Percentiles rank a stretch among this genome's conserved stretches.
Conservation (phyloP, 129 eudicot genomes). For the Silybum marianum region DNA sequence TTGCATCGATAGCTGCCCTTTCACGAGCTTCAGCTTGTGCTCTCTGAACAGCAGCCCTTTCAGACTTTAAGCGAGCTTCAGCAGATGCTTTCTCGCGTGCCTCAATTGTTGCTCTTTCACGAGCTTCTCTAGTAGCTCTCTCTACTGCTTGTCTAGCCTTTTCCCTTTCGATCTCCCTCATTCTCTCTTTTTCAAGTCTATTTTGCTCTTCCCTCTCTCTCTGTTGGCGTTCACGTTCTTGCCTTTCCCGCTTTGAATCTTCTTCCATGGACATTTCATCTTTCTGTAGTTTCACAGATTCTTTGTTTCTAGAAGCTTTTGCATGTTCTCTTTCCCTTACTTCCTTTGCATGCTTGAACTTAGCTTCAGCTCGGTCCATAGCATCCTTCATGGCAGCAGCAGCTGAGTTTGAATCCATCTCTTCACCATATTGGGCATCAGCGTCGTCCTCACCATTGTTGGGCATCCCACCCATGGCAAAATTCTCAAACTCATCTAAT, state of each 20-base stretch:
- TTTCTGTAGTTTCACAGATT: slow-evolving; percentile 54
- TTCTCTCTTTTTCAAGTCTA: slow-evolving; percentile 65
- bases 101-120: slow-evolving; percentile 75
- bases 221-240: slow-evolving; percentile 55
- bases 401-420: slow-evolving; percentile 58
- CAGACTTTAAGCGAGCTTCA: slow-evolving; percentile 76
- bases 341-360: slow-evolving; percentile 88
- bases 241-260: slow-evolving; percentile 45
- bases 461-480: slow-evolving; percentile 61
- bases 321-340: slow-evolving; percentile 83
- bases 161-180: slow-evolving; percentile 63
- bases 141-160: slow-evolving; percentile 85
- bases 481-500: slow-evolving; percentile 75
- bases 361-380: slow-evolving; percentile 96
- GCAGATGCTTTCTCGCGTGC: slow-evolving; percentile 73
- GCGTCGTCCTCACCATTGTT: slow-evolving; percentile 43
- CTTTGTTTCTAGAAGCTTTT: slow-evolving; percentile 75
- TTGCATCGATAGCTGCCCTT: slow-evolving; percentile 93
- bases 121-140: slow-evolving; percentile 90
- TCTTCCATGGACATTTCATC: slow-evolving; percentile 53
- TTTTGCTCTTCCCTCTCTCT: slow-evolving; percentile 59
- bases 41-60: slow-evolving; percentile 88
- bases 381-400: slow-evolving; percentile 99
- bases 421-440: slow-evolving; percentile 51
- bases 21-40: slow-evolving; percentile 99